Base-by-base conservation (phyloP, 768 basidiomycete species). In the Lactarius indigo region DNA sequence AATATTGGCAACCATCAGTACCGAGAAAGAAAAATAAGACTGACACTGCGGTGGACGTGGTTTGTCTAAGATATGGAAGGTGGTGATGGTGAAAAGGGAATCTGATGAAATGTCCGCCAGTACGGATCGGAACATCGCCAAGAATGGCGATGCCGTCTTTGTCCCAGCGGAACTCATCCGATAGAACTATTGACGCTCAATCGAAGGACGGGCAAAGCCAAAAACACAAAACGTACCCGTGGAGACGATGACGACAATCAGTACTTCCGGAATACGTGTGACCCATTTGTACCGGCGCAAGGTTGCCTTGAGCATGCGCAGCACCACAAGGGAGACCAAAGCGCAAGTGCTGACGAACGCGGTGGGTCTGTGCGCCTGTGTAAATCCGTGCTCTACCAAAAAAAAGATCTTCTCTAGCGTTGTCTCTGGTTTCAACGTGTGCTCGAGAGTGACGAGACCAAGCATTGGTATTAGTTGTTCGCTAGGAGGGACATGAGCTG, bases 401-500 rank as follows among this genome's bases (percentile, higher is more conserved):
- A 98, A 98, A 9, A 85, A 18, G 13, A 90, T 74, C 75, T 98
- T 98, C 66, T 91, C 87, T 26, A 91, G 70, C 0, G 93, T 88
- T 3, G 87, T 83, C 70, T 89, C 79, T 4, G 88, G 88, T 72
- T 88, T 84, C 13, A 84, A 59, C 20, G 74, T 52, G 63, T 82
- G 82, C 68, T 85, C 81, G 13, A 92, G 78, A 3, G 77, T 76
- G 7, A 78, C 78, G 30, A 98, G 82, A 30, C 95, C 95, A 57
- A 97, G 84, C 90, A 98, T 95, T 0, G 95, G 93, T 31, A 94
- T 87, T 20, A 95, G 79, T 74, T 95, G 91, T 76, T 91, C 90
- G 52, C 91, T 92, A 60, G 7, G 23, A 68, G 62, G 37, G 7
- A 20, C n/a, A 28, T 37, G 23, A 30, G 61, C 52, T 33, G 12